These are phyloP conservation scores for Nicotiana tabacum DNA, from an alignment of 257 asterid species.

Conservation along the genomic window DNA sequence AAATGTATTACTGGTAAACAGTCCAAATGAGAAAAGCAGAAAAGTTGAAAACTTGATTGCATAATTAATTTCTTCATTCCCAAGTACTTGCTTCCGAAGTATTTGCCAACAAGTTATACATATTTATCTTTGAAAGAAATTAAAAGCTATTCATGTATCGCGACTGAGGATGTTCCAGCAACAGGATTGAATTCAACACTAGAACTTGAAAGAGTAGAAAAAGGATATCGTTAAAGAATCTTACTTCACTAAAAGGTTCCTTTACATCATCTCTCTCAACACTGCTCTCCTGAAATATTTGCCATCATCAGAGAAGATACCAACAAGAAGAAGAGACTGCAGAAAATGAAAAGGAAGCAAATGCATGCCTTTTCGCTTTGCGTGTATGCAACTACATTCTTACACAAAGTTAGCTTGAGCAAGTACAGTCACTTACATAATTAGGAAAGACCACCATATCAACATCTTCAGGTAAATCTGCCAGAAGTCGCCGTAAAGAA, in stretches of 20 bases:
- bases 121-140: too few species aligned
- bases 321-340: neutral
- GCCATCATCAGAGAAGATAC: neutral
- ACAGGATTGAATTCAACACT: neutral
- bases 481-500: constrained; percentile 35
- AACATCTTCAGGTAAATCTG: constrained; percentile 30
- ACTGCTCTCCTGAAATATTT: constrained; percentile 39
- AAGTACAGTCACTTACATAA: constrained; percentile 33
- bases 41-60: neutral
- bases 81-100: neutral
- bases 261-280: constrained; percentile 42
- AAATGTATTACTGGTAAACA: neutral
- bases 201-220: neutral
- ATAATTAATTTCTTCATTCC: neutral
- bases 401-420: neutral
- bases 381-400: neutral
- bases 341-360: neutral
- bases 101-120: neutral
- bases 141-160: neutral
- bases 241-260: constrained; percentile 53
- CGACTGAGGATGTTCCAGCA: neutral
- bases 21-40: neutral
- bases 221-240: neutral
- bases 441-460: constrained; percentile 37
- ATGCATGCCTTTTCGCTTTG: neutral